A percentile compares a stretch with the other conserved stretches of the same genome.
Conservation (phyloP, 2,329 filamentous ascomycete genomes). For the Lachnellula subtilissima region DNA sequence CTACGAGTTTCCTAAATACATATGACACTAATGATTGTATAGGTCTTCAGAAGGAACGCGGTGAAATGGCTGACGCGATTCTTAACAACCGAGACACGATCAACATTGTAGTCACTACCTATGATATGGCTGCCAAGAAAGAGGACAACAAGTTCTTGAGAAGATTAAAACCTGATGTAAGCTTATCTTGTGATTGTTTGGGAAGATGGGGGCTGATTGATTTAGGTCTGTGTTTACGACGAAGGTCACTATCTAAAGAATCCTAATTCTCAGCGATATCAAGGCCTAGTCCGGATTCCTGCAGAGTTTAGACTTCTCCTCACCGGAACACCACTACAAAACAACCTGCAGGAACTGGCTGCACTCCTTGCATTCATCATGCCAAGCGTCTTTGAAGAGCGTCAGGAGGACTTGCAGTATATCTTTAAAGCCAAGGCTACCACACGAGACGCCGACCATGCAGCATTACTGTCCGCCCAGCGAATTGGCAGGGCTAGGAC, state of each 20-base stretch:
- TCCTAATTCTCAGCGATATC: conserved; percentile 74
- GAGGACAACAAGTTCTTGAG: conserved; percentile 60
- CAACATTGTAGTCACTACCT: conserved; percentile 68
- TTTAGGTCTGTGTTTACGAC: conserved; percentile 63
- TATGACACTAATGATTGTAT: conserved; percentile 17
- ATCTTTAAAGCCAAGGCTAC: conserved; percentile 92
- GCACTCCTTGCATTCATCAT: conserved; percentile 92
- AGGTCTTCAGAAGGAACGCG: conserved; percentile 63
- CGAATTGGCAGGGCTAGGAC: conserved; percentile 81
- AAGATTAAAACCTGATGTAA: conserved; percentile 47
- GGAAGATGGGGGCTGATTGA: conserved; percentile 10
- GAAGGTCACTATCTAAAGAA: conserved; percentile 95
- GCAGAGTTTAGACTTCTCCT: conserved; percentile 83
- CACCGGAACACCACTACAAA: conserved; percentile 86
- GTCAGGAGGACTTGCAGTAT: conserved; percentile 72
- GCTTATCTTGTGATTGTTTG: conserved; percentile 2
- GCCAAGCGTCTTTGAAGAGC: conserved; percentile 72
- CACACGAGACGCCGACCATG: conserved; percentile 72
- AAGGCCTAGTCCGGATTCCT: conserved; percentile 69
- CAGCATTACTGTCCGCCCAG: conserved; percentile 78
- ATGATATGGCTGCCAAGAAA: conserved; percentile 56
- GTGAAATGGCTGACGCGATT: conserved; percentile 59
- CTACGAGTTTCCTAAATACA: neutral
- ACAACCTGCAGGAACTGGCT: conserved; percentile 89
- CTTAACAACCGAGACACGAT: conserved; percentile 62